phyloP scores from a whole-genome alignment of 2,329 filamentous ascomycete genomes.

The Trichoderma pleuroti region DNA sequence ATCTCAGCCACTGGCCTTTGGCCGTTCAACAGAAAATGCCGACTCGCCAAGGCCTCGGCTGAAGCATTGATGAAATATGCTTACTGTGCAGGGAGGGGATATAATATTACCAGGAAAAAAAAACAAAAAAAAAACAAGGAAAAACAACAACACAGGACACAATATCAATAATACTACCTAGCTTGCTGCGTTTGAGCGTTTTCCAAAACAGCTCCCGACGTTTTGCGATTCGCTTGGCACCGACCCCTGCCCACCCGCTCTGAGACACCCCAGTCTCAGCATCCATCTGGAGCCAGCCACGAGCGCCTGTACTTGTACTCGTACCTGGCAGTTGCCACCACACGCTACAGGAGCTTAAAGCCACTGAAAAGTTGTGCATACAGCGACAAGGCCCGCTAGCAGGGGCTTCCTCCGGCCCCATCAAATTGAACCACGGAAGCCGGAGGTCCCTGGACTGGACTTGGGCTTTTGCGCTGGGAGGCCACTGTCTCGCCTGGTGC shows the following conservation, averaged over 20 bases:
- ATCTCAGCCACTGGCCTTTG: neutral
- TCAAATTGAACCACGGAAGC: neutral
- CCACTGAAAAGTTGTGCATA: neutral
- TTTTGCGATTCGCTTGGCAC: conserved; percentile 14
- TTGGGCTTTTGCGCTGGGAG: neutral
- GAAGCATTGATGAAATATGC: neutral
- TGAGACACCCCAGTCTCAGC: conserved; percentile 14
- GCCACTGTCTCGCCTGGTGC: neutral
- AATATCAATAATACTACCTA: neutral
- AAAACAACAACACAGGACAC: neutral
- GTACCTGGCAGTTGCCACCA: neutral
- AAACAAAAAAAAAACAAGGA: neutral
- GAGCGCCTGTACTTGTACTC: no score
- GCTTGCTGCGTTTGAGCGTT: neutral
- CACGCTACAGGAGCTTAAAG: neutral
- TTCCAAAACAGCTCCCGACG: conserved; percentile 4
- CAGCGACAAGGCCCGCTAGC: neutral
- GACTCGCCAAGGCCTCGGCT: neutral
- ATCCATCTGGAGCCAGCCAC: neutral
- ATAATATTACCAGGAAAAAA: neutral
- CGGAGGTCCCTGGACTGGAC: neutral
- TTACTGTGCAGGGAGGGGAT: neutral
- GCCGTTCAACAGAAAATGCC: neutral
- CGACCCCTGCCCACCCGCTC: conserved; percentile 6
- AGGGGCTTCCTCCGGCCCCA: neutral